Evolutionary conservation across 495 filamentous ascomycete genomes (phyloP).

Genomic region (Podospora tetraspora): DNA sequence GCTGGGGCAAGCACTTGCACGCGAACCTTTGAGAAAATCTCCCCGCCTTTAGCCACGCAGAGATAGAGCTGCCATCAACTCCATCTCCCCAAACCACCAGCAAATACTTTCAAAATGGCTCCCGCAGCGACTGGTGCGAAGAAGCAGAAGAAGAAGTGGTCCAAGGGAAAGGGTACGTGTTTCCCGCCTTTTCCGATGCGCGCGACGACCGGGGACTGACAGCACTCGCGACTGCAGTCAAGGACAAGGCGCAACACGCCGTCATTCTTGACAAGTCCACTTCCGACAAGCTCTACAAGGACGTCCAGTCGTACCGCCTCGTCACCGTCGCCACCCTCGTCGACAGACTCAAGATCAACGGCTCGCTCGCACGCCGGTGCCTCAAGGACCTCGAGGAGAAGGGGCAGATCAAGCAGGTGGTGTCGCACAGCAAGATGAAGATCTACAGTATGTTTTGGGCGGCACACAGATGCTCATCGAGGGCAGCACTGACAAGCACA

Average conservation of each 20-base stretch:
- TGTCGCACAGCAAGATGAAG: conserved; percentile 91
- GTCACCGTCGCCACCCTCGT: conserved; percentile 98
- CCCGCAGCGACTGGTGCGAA: conserved; percentile 82
- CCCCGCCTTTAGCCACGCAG: conserved; percentile 34
- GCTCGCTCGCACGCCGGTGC: conserved; percentile 83
- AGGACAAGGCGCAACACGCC: conserved; percentile 99
- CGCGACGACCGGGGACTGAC: conserved; percentile 3
- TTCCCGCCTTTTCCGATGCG: conserved; percentile 8
- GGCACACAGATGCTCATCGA: background rate
- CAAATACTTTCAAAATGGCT: conserved; percentile 52
- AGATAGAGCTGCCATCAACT: conserved; percentile 28
- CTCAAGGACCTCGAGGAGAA: conserved; percentile 94
- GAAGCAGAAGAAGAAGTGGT: conserved; percentile 99
- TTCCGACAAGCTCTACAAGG: conserved; percentile 91
- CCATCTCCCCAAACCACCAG: conserved; percentile 38
- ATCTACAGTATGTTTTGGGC: conserved; percentile 81
- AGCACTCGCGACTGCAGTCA: conserved; percentile 56
- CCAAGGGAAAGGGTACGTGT: conserved; percentile 77
- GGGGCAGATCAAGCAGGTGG: conserved; percentile 97
- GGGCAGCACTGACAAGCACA: conserved; percentile 34
- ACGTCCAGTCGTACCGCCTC: conserved; percentile 99
- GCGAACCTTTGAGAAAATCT: conserved; percentile 29
- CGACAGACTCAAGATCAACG: conserved; percentile 99
- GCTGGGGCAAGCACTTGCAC: conserved; percentile 8
- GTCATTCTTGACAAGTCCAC: conserved; percentile 73